A percentile compares a stretch with the other conserved stretches of the same genome.
Evolutionary conservation across 2,329 filamentous ascomycete genomes (phyloP).

Genomic region (Penicillium paneum): DNA sequence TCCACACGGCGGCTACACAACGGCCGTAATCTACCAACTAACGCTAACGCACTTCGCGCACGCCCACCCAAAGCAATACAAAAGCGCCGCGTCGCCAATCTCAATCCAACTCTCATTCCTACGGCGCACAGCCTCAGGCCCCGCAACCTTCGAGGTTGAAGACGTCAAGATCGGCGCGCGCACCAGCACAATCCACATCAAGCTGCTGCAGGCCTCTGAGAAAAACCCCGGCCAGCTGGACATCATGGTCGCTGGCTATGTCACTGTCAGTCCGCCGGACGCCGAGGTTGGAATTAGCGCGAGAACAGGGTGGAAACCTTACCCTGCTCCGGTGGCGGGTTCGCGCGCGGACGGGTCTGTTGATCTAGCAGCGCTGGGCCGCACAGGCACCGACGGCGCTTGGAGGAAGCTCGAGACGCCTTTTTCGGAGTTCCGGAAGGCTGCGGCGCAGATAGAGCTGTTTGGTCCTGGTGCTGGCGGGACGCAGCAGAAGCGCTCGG

Average conservation of each 20-base stretch:
- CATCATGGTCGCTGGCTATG: conserved; percentile 62
- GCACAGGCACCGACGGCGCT: conserved; percentile 25
- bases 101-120: conserved; percentile 65
- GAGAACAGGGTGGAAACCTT: conserved; percentile 53
- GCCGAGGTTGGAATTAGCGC: conserved; percentile 58
- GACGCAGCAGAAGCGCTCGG: conserved; percentile 14
- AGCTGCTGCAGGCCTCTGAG: conserved; percentile 45
- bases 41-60: conserved; percentile 60
- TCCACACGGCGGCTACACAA: conserved; percentile 69
- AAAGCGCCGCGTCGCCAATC: conserved; percentile 55
- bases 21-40: conserved; percentile 59
- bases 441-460: conserved; percentile 51
- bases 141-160: conserved; percentile 56
- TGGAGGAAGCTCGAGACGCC: conserved; percentile 28
- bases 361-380: conserved; percentile 20
- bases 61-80: conserved; percentile 52
- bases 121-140: conserved; percentile 59
- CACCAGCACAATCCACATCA: conserved; percentile 62
- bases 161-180: conserved; percentile 64
- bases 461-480: conserved; percentile 37
- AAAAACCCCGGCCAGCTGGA: conserved; percentile 40
- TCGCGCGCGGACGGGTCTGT: conserved; percentile 33
- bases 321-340: conserved; percentile 44
- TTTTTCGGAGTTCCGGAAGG: conserved; percentile 45
- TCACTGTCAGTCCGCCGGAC: conserved; percentile 60